phyloP scores from a whole-genome alignment of 441 rosid genomes.

The Kokia cookei region DNA sequence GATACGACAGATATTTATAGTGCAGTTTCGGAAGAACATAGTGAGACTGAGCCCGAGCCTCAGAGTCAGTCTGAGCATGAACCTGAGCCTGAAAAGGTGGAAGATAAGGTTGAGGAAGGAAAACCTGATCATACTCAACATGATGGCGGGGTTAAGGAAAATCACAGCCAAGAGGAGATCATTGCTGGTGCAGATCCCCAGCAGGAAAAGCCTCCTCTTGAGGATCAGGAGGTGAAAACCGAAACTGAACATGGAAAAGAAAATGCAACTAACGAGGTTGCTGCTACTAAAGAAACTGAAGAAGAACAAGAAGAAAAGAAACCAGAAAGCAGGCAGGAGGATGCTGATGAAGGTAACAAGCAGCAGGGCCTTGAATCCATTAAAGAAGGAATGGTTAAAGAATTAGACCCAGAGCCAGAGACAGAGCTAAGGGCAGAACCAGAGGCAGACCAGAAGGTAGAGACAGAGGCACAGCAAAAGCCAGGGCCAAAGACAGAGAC shows the following conservation, averaged over 20 bases:
- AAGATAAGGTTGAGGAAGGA: constrained; percentile 3
- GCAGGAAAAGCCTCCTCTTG: constrained; percentile 14
- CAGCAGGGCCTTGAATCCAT: constrained; percentile 6
- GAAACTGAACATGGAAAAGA: constrained; percentile 18
- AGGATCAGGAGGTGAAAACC: constrained; percentile 12
- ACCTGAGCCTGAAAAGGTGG: constrained; percentile 2
- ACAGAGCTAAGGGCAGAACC: background rate
- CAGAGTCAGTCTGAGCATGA: background rate
- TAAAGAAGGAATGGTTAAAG: constrained; percentile 22
- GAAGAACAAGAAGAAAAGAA: constrained; percentile 10
- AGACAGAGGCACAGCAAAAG: background rate
- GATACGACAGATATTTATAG: background rate
- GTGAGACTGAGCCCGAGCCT: background rate
- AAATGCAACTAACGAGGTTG: constrained; percentile 4
- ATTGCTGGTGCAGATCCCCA: constrained; percentile 4
- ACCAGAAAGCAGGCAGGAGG: constrained; percentile 13
- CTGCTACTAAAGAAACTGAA: constrained; percentile 12
- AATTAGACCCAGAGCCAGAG: constrained; percentile 11
- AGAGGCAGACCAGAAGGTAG: background rate
- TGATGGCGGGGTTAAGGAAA: constrained; percentile 2
- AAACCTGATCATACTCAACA: background rate
- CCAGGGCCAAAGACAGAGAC: background rate
- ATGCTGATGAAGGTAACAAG: constrained; percentile 18
- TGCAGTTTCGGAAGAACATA: constrained; percentile 12
- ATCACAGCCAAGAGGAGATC: constrained; percentile 10